Evolutionary conservation across 2,329 filamentous ascomycete species (phyloP).

Genomic region (Cordyceps cicadae): DNA sequence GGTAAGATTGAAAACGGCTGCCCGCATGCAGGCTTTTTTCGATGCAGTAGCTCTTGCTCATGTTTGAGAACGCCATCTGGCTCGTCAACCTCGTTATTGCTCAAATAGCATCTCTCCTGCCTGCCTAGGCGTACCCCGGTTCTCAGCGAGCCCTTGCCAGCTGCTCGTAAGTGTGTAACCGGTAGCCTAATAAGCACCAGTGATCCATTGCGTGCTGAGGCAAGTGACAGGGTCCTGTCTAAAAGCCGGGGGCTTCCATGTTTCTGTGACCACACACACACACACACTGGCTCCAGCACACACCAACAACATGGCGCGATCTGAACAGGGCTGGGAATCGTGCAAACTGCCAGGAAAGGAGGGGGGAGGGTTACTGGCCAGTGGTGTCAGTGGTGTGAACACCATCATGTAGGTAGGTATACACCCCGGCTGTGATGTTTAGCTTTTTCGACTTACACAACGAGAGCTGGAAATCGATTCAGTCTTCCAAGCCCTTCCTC

Average conservation of each 20-base stretch:
- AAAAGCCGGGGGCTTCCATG: not conserved
- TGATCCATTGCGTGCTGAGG: not conserved
- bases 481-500: not conserved
- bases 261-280: not conserved
- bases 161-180: too few species aligned
- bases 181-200: too few species aligned
- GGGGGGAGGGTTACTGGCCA: not conserved
- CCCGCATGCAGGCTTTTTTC: too few species aligned
- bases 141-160: not conserved
- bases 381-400: constrained; percentile 8
- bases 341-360: not conserved
- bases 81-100: too few species aligned
- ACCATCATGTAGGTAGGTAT: not conserved
- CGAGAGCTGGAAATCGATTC: not conserved
- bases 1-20: too few species aligned
- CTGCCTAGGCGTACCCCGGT: not conserved
- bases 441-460: not conserved
- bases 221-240: not conserved
- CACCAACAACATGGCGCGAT: not conserved
- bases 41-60: too few species aligned
- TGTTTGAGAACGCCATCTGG: too few species aligned
- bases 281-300: not conserved
- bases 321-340: constrained; percentile 5
- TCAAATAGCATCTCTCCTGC: not conserved
- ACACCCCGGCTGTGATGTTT: not conserved